These are phyloP conservation scores for Blastocystis sp. DNA, from an alignment of 352 stramenopile species.

Conservation along the genomic window DNA sequence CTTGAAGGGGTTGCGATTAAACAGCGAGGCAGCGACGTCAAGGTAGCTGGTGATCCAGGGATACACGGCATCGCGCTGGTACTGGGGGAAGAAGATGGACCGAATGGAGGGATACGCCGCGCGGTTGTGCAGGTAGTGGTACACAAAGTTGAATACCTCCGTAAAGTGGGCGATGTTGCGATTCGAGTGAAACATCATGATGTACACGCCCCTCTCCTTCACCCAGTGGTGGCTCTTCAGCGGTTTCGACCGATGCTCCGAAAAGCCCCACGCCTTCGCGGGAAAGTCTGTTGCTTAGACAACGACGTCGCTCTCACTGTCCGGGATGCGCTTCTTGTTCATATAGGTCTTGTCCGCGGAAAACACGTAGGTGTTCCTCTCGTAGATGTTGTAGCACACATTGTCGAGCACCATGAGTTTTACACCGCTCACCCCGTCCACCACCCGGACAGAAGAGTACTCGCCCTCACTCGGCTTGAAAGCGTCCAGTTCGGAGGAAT, in stretches of 20 bases:
- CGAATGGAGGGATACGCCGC: neutral
- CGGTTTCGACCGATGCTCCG: neutral
- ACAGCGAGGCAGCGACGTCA: conserved; percentile 25
- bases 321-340: conserved; percentile 17
- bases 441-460: conserved; percentile 27
- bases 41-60: conserved; percentile 59
- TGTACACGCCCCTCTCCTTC: neutral
- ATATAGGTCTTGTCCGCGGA: conserved; percentile 6
- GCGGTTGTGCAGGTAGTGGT: conserved; percentile 40
- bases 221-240: neutral
- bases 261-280: conserved; percentile 42
- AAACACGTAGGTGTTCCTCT: conserved; percentile 14
- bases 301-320: neutral
- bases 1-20: neutral
- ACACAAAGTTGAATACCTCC: conserved; percentile 67
- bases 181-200: conserved; percentile 53
- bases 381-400: conserved; percentile 39
- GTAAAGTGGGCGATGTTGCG: conserved; percentile 61
- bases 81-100: conserved; percentile 33
- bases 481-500: neutral
- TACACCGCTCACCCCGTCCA: neutral
- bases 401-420: conserved; percentile 23
- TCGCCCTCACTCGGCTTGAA: neutral
- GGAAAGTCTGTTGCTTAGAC: neutral
- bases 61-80: conserved; percentile 34